These are phyloP conservation scores for Colletotrichum tabaci DNA, from an alignment of 2,329 filamentous ascomycete genomes.

Conservation along the genomic window DNA sequence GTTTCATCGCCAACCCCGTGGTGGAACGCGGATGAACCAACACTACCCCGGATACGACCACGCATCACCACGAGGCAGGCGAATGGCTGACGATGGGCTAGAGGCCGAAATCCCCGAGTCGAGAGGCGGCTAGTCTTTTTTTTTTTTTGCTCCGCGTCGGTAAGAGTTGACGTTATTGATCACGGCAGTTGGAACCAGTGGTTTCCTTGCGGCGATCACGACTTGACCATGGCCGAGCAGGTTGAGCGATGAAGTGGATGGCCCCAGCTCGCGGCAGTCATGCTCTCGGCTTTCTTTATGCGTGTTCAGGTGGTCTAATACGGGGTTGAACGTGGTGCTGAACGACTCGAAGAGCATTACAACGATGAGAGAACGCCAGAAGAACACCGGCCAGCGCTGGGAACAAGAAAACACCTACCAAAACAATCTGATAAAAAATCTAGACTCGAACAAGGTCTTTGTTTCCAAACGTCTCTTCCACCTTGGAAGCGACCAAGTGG, in stretches of 20 bases:
- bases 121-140: too few species aligned
- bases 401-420: neutral
- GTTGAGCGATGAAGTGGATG: neutral
- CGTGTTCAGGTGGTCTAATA: neutral
- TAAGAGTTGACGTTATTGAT: neutral
- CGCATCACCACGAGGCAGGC: neutral
- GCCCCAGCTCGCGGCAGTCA: neutral
- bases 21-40: constrained; percentile 2
- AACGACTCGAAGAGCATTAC: neutral
- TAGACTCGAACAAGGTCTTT: neutral
- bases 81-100: too few species aligned
- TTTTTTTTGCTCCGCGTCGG: neutral
- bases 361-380: neutral
- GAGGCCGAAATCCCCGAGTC: too few species aligned
- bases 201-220: constrained; percentile 1
- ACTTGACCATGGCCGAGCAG: neutral
- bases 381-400: neutral
- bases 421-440: neutral
- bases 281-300: neutral
- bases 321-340: neutral
- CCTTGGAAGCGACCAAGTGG: neutral
- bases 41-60: constrained; percentile 29
- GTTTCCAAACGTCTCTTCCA: constrained; percentile 5
- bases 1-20: constrained; percentile 37
- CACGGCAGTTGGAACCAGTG: neutral